A percentile compares a stretch with the other conserved stretches of the same genome.
Evolutionary conservation across 177 flowering plant genomes (phyloP).

Genomic region (Vitis hybrid): DNA sequence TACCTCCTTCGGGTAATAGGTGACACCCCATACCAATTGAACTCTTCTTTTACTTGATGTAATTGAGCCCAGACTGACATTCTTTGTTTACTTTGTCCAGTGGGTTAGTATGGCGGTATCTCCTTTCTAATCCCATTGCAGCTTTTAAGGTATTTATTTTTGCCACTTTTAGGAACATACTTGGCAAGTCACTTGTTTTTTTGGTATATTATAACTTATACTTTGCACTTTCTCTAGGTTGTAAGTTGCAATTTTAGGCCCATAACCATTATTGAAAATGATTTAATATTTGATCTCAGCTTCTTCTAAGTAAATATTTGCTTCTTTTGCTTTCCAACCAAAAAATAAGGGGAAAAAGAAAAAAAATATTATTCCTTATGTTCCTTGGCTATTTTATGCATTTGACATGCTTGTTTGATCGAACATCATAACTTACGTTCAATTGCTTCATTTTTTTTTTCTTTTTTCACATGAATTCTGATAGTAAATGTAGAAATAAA

Average conservation of each 20-base stretch:
- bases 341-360: background rate
- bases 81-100: slow-evolving; percentile 33
- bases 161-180: background rate
- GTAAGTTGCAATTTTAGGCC: background rate
- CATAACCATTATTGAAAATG: background rate
- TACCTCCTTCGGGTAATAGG: slow-evolving; percentile 96
- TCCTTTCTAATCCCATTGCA: slow-evolving; percentile 81
- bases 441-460: background rate
- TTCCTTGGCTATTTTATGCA: background rate
- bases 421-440: background rate
- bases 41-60: background rate
- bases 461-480: background rate
- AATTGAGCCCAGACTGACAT: background rate
- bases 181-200: background rate
- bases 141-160: slow-evolving; percentile 72
- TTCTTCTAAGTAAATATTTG: too few relatives aligned
- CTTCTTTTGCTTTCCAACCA: too few relatives aligned
- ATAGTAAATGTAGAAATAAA: background rate
- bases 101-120: slow-evolving; percentile 83
- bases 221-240: background rate
- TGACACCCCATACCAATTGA: slow-evolving; percentile 19
- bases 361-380: background rate
- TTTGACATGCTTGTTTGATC: background rate
- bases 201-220: background rate
- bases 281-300: background rate